A percentile compares a stretch with the other conserved stretches of the same genome.
Conservation (phyloP, 2,329 filamentous ascomycete species). For the Conoideocrella luteorostrata region DNA sequence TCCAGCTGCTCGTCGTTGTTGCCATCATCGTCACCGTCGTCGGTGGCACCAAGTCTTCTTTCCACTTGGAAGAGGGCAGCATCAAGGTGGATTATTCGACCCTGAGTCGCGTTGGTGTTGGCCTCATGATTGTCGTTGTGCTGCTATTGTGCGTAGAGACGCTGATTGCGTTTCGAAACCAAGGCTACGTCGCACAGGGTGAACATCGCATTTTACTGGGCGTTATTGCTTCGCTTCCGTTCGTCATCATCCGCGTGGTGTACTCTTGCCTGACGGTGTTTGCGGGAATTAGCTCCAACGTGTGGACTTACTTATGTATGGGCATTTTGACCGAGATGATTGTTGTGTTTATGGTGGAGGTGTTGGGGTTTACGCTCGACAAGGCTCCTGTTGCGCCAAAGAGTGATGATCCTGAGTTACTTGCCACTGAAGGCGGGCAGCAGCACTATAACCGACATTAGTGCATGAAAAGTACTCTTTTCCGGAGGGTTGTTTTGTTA, state of each 20-base stretch:
- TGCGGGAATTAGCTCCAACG: slow-evolving; percentile 17
- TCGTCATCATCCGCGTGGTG: slow-evolving; percentile 25
- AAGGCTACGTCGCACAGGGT: slow-evolving; percentile 35
- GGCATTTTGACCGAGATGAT: slow-evolving; percentile 28
- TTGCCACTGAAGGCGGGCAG: too few relatives aligned
- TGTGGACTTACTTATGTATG: slow-evolving; percentile 26
- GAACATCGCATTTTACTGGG: slow-evolving; percentile 48
- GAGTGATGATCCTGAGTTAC: too few relatives aligned
- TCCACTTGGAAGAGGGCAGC: slow-evolving; percentile 14
- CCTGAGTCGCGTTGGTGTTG: slow-evolving; percentile 20
- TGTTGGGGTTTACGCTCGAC: slow-evolving; percentile 23
- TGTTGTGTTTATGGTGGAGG: slow-evolving; percentile 23
- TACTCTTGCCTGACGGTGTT: slow-evolving; percentile 25
- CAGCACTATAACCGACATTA: too few relatives aligned
- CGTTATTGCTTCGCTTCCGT: slow-evolving; percentile 26
- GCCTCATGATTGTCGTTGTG: slow-evolving; percentile 28
- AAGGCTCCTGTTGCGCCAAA: too few relatives aligned
- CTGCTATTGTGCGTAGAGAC: slow-evolving; percentile 34
- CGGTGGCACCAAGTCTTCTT: slow-evolving; percentile 22
- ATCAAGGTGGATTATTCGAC: slow-evolving; percentile 21
- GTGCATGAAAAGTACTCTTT: too few relatives aligned
- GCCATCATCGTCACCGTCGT: slow-evolving; percentile 29
- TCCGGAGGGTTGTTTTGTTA: too few relatives aligned
- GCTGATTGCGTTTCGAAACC: slow-evolving; percentile 32
- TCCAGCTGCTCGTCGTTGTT: slow-evolving; percentile 36